phyloP scores from a whole-genome alignment of 2,329 filamentous ascomycete species.

The Huntiella abstrusa region DNA sequence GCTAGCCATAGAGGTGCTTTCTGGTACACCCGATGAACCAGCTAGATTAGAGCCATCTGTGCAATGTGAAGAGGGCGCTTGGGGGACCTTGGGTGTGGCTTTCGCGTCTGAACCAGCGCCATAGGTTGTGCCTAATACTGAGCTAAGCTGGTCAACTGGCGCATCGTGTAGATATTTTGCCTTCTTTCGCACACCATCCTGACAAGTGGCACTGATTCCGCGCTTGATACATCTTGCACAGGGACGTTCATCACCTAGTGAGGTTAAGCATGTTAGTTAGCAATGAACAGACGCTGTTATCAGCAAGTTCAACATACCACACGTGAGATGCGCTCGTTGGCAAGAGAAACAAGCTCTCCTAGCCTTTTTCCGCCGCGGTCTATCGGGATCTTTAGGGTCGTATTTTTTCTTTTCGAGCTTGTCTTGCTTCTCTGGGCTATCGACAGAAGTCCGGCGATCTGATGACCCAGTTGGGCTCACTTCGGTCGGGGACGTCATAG shows the following conservation, averaged over 20 bases:
- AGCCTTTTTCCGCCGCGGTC: constrained; percentile 88
- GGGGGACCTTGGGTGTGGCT: too few species aligned
- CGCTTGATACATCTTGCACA: constrained; percentile 90
- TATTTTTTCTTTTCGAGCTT: constrained; percentile 46
- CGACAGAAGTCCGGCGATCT: constrained; percentile 21
- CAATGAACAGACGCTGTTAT: background rate
- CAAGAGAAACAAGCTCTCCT: constrained; percentile 90
- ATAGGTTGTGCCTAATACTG: constrained; percentile 58
- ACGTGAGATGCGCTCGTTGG: constrained; percentile 91
- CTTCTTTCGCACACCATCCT: constrained; percentile 95
- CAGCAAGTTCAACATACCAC: constrained; percentile 47
- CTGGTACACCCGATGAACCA: constrained; percentile 19
- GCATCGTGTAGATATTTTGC: constrained; percentile 98
- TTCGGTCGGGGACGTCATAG: constrained; percentile 16
- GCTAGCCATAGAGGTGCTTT: constrained; percentile 23
- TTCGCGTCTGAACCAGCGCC: constrained; percentile 25
- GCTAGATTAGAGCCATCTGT: too few species aligned
- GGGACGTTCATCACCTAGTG: constrained; percentile 75
- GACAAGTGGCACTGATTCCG: constrained; percentile 73
- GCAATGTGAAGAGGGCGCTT: too few species aligned
- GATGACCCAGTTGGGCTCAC: constrained; percentile 16
- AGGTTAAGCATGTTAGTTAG: background rate
- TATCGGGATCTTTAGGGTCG: constrained; percentile 73
- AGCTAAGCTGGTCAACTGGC: constrained; percentile 69
- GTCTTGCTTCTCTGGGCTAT: constrained; percentile 15